Conservation (phyloP, 306 rosid species). For the Pachyrhizus erosus region DNA sequence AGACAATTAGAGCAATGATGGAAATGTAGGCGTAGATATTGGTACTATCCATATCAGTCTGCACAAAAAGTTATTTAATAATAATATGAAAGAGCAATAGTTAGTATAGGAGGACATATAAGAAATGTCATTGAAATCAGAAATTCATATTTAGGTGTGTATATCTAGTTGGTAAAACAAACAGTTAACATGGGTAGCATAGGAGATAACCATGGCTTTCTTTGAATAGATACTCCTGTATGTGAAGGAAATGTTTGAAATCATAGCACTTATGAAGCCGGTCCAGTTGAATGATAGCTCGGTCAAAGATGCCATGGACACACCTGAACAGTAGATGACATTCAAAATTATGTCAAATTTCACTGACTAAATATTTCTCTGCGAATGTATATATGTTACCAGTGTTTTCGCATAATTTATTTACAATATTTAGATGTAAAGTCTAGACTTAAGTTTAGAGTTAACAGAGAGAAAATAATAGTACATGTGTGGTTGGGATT, state of each 20-base stretch:
- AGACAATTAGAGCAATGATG: constrained; percentile 87
- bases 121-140: neutral
- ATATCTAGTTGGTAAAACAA: neutral
- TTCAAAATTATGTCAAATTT: constrained; percentile 27
- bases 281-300: constrained; percentile 96
- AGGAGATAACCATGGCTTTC: constrained; percentile 89
- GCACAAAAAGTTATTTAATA: constrained; percentile 42
- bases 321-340: constrained; percentile 61
- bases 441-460: neutral
- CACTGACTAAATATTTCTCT: neutral
- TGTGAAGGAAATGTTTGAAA: constrained; percentile 92
- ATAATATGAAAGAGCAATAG: constrained; percentile 27
- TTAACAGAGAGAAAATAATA: neutral
- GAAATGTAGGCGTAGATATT: constrained; percentile 93
- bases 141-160: neutral
- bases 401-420: neutral
- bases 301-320: constrained; percentile 93
- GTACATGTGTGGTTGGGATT: neutral
- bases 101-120: neutral
- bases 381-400: neutral
- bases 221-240: constrained; percentile 94
- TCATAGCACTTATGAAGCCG: constrained; percentile 93
- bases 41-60: constrained; percentile 98
- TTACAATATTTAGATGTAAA: neutral
- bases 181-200: neutral